A percentile compares a stretch with the other conserved stretches of the same genome.
Conservation (phyloP, 768 basidiomycete species). For the Leccinum rimulosum region DNA sequence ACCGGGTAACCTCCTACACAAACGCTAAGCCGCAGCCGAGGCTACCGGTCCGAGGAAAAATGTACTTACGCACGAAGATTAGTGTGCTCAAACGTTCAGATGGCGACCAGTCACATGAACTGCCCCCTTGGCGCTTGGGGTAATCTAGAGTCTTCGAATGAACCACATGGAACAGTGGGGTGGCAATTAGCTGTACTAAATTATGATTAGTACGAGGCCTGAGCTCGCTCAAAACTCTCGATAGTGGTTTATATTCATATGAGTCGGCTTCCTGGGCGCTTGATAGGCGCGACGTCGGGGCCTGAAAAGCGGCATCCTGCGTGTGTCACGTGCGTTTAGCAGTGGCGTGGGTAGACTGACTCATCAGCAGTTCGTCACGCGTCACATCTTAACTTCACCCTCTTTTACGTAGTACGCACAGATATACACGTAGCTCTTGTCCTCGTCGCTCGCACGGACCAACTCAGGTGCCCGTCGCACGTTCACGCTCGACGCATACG, state of each 20-base stretch:
- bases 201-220: neutral
- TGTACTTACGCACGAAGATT: neutral
- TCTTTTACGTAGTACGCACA: no score
- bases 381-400: no score
- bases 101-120: neutral
- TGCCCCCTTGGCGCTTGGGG: neutral
- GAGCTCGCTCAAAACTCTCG: neutral
- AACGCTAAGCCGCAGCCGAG: no score
- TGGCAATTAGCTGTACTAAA: neutral
- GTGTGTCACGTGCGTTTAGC: no score
- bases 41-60: no score
- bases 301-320: no score
- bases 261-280: no score
- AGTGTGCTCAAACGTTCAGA: neutral
- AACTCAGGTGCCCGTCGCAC: slow-evolving; percentile 14
- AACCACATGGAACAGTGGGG: neutral
- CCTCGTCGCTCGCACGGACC: slow-evolving; percentile 28
- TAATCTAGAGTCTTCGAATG: neutral
- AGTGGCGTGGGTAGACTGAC: no score
- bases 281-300: no score
- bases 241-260: neutral
- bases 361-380: no score
- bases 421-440: slow-evolving; percentile 37
- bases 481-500: slow-evolving; percentile 63
- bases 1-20: no score